phyloP scores from a whole-genome alignment of 169 alveolate genomes.

The Hepatocystis sp. region DNA sequence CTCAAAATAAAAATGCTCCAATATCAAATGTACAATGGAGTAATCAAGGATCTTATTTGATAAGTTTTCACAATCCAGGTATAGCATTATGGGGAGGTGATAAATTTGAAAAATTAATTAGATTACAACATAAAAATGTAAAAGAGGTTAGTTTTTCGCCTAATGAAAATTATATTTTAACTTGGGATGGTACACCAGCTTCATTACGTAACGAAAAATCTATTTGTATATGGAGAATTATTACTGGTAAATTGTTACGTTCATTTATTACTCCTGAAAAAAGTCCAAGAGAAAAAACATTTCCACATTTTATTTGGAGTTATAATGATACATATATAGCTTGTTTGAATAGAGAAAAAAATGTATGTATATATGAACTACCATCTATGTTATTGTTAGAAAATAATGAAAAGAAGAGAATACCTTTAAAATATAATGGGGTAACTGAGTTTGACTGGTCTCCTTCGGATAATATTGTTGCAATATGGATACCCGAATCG shows the following conservation, averaged over 20 bases:
- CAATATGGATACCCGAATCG: constrained; percentile 91
- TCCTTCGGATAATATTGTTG: constrained; percentile 91
- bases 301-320: constrained; percentile 90
- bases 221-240: constrained; percentile 90
- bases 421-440: constrained; percentile 88
- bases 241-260: constrained; percentile 88
- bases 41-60: constrained; percentile 92
- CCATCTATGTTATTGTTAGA: constrained; percentile 87
- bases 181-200: constrained; percentile 93
- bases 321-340: constrained; percentile 91
- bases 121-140: constrained; percentile 92
- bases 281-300: constrained; percentile 85
- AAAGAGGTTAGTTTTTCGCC: constrained; percentile 90
- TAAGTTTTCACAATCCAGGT: constrained; percentile 92
- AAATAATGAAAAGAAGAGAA: constrained; percentile 86
- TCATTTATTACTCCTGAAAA: constrained; percentile 84
- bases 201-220: constrained; percentile 89
- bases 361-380: constrained; percentile 84
- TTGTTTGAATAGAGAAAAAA: constrained; percentile 76
- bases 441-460: constrained; percentile 92
- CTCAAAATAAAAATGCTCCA: constrained; percentile 91
- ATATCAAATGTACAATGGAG: constrained; percentile 94
- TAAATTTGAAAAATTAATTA: constrained; percentile 86
- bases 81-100: constrained; percentile 93
- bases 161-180: constrained; percentile 89